Evolutionary conservation across 1,284 basidiomycete species (phyloP), one percentile per base, ranked within the genome.

Genomic region (Caloboletus firmus): DNA sequence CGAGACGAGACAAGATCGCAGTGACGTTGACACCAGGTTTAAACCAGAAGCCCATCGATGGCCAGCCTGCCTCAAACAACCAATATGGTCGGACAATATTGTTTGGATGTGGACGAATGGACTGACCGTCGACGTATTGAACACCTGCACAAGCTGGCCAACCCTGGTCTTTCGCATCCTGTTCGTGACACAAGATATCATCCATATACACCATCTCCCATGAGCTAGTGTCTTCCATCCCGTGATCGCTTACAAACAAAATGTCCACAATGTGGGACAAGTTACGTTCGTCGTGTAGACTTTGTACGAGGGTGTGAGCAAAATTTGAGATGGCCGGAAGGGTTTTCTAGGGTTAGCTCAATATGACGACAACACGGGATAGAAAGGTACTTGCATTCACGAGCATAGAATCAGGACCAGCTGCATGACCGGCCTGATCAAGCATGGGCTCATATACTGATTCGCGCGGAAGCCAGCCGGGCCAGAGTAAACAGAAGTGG

Each of bases 171-270:
- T 91, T 61, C 78, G 49, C 93, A 83, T 39, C 75, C 71, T 10
- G 73, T 64, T 54, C 42, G 31, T 36, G 41, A 26, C 63, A 63
- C 18, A 62, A 45, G 43, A 63, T 54, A 59, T 94, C 87, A 66
- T 96, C 93, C 56, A 96, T 78, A 68, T 86, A 94, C 24, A 96
- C 76, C 45, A 84, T 75, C 49, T 87, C 81, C 1, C 86, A 84
- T 59, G 89, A 80, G 60, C 83, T 85, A 3, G 92, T 95, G 56
- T 87, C 85, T 1, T 89, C 87, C 93, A 96, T 95, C 1, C 93
- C 93, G 64, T 96, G 93, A 70, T 96, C 94, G 56, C 86, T 90
- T 45, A 96, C 90, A 60, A 95, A 91, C 24, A 96, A 77, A 36
- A 95, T 75, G 69, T 96, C 90, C 22, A 95, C 87, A 15, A 95